Evolutionary conservation across 2,329 filamentous ascomycete species (phyloP).

Genomic region (Aspergillus calidoustus): DNA sequence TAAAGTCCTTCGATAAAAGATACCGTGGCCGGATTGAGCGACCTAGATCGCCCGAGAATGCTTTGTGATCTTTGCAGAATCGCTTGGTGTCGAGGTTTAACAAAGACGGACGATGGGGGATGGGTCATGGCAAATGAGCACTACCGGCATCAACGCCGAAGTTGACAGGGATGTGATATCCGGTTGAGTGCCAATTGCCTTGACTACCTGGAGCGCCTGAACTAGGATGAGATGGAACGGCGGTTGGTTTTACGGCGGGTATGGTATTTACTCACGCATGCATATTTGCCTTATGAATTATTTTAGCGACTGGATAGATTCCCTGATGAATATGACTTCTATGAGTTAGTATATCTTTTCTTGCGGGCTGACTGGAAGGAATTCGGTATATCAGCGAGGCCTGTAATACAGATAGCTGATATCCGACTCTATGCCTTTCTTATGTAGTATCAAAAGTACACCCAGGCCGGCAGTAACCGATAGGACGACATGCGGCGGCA

Average conservation of each 20-base stretch:
- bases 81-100: not conserved
- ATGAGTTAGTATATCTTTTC: not conserved
- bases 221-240: not conserved
- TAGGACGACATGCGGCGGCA: not conserved
- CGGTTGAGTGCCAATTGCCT: not conserved
- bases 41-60: not conserved
- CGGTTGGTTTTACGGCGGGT: not conserved
- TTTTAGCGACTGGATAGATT: constrained; percentile 41
- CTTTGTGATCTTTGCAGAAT: not conserved
- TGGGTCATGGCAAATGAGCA: not conserved
- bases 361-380: not conserved
- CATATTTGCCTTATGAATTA: constrained; percentile 33
- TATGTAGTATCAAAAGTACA: not conserved
- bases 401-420: not conserved
- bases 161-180: not conserved
- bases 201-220: too few species aligned
- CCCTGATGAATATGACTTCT: constrained; percentile 29
- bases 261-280: constrained; percentile 9
- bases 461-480: not conserved
- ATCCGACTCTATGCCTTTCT: not conserved
- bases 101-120: not conserved
- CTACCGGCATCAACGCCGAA: not conserved
- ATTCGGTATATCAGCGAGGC: not conserved
- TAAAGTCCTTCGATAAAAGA: constrained; percentile 67
- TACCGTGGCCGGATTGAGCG: too few species aligned